Conservation (phyloP, 805 yeast genomes). For the Schwanniomyces polymorphus region DNA sequence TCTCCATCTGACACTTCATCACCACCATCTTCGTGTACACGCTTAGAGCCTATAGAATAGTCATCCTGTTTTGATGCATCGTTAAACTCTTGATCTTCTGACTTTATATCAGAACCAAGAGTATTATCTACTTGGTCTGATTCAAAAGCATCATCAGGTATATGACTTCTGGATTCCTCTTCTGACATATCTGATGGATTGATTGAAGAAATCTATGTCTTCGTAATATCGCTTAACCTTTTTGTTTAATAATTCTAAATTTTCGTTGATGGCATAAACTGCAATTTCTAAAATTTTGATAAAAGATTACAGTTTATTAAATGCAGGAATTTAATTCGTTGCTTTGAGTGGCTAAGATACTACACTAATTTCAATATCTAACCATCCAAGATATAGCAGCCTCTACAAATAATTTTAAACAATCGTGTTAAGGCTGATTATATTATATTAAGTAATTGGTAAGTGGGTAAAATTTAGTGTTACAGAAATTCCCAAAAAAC, state of each 20-base stretch:
- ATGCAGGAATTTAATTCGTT: background rate
- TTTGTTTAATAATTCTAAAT: background rate
- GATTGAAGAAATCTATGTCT: constrained; percentile 4
- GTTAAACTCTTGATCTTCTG: constrained; percentile 14
- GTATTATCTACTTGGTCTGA: constrained; percentile 5
- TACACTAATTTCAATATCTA: too few species aligned
- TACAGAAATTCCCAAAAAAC: too few species aligned
- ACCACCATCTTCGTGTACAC: constrained; percentile 7
- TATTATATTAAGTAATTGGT: too few species aligned
- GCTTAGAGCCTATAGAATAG: constrained; percentile 5
- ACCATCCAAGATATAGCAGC: too few species aligned
- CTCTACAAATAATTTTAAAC: too few species aligned
- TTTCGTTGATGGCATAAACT: background rate
- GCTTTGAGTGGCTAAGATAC: too few species aligned
- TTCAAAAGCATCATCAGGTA: constrained; percentile 5
- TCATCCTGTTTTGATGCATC: constrained; percentile 3
- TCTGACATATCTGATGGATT: constrained; percentile 8
- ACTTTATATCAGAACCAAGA: constrained; percentile 7
- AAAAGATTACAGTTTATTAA: background rate
- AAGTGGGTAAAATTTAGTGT: too few species aligned
- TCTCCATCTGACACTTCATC: constrained; percentile 11
- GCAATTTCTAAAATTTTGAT: background rate
- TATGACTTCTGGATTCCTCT: constrained; percentile 5
- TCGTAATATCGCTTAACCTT: background rate
- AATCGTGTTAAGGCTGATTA: too few species aligned